A percentile compares a stretch with the other conserved stretches of the same genome.
These are phyloP conservation scores for Rhizoctonia solani DNA, from an alignment of 1,284 basidiomycete genomes.

Conservation along the genomic window DNA sequence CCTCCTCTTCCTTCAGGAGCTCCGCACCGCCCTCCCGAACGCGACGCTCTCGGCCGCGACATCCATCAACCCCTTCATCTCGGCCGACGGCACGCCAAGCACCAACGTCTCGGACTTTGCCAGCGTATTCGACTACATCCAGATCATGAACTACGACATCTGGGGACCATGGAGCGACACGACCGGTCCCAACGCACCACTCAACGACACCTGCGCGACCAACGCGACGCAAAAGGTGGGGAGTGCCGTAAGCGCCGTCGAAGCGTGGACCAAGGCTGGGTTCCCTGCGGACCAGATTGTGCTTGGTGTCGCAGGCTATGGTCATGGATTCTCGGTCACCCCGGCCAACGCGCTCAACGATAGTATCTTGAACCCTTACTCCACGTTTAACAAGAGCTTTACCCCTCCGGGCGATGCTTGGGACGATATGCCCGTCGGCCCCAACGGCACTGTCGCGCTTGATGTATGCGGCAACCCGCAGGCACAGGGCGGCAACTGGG, in stretches of 20 bases:
- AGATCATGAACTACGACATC: constrained; percentile 59
- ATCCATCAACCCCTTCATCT: constrained; percentile 52
- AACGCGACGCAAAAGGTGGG: constrained; percentile 44
- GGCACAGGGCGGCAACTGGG: constrained; percentile 55
- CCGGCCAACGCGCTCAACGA: constrained; percentile 16
- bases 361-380: constrained; percentile 46
- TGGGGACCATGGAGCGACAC: constrained; percentile 48
- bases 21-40: constrained; percentile 49
- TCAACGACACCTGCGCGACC: constrained; percentile 49
- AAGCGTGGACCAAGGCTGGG: constrained; percentile 52
- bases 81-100: constrained; percentile 47
- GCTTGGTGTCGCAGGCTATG: constrained; percentile 52
- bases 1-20: constrained; percentile 50
- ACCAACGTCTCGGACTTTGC: constrained; percentile 52
- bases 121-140: constrained; percentile 53
- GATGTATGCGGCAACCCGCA: constrained; percentile 58
- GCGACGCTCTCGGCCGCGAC: constrained; percentile 52
- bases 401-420: constrained; percentile 61
- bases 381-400: constrained; percentile 52
- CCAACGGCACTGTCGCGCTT: constrained; percentile 38
- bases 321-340: constrained; percentile 12
- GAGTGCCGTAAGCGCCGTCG: constrained; percentile 45
- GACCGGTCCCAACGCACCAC: constrained; percentile 57
- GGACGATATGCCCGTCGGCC: constrained; percentile 53
- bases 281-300: constrained; percentile 55